These are phyloP conservation scores for Melastoma malabathricum DNA, from an alignment of 345 rosid species.

Conservation along the genomic window DNA sequence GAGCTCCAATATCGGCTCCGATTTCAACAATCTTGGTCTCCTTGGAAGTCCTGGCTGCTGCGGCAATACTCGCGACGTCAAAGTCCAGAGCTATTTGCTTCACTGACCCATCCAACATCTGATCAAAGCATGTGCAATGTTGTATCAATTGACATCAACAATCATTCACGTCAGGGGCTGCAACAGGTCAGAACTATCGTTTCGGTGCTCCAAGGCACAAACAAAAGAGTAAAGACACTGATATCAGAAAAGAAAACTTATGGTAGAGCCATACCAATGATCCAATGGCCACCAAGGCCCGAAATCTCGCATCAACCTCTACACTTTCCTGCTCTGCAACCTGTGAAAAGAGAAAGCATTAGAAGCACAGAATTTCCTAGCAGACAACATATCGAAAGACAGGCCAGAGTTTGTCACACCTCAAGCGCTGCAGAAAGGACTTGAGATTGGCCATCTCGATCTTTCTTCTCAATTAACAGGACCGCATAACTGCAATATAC, in stretches of 20 bases:
- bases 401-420: constrained; percentile 22
- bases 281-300: constrained; percentile 86
- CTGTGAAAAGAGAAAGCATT: constrained; percentile 20
- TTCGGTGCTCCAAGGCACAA: background rate
- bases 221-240: no score
- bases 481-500: constrained; percentile 56
- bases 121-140: constrained; percentile 8
- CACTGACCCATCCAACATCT: constrained; percentile 89
- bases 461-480: constrained; percentile 66
- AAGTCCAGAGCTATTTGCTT: constrained; percentile 75
- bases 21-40: constrained; percentile 67
- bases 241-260: background rate
- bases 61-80: constrained; percentile 61
- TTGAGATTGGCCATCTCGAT: constrained; percentile 87
- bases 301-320: constrained; percentile 76
- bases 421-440: constrained; percentile 90
- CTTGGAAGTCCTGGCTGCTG: constrained; percentile 53
- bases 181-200: no score
- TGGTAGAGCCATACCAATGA: constrained; percentile 46
- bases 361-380: constrained; percentile 1
- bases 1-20: constrained; percentile 61
- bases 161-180: no score
- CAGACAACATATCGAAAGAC: background rate
- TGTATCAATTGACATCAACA: background rate
- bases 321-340: constrained; percentile 64